Base-by-base conservation (phyloP, 2,329 filamentous ascomycete species). In the Trichoderma atrobrunneum region DNA sequence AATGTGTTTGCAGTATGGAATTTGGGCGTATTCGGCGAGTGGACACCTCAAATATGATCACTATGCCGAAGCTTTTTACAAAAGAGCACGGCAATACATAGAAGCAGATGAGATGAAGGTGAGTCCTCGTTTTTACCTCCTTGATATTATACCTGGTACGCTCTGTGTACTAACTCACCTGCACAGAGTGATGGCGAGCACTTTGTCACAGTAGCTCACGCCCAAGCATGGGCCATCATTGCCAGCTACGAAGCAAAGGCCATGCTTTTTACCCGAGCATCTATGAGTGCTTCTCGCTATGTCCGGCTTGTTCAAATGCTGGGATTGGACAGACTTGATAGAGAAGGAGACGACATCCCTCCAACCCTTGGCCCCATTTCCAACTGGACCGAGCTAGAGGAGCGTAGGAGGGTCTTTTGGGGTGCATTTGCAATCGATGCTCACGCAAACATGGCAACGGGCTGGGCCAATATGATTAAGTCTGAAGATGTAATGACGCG, bases 391-490 rank as follows among this genome's bases (percentile, higher is more conserved):
- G 95, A 98, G 73, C 74, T 85, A 24, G 86, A 87, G 72, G 95
- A 98, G 80, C 87, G 95, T 66, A 87, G 95, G 72, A 87, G 95
- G 75, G 91, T 92, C 0, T 97, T 97, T 76, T 98, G 95, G 95
- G 89, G 91, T 75, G 87, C 90, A 0, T 98, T 95, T 77, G 92
- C 91, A 75, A 87, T 93, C 56, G 95, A 98, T 79, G 88, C 93
- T 30, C 97, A 97, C 81, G 91, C 93, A 3, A 94, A 92, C 77
- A 93, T 97, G 66, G 94, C 93, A 14, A 97, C 94, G 5, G 95
- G 95, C 3, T 98, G 95, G 95, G 93, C 95, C 0, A 91, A 93
- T 84, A 84, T 90, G 30, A 90, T 97, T 56, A 91, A 97, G 74
- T 87, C 93, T 72, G 85, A 85, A 78, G 93, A 97, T 74, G 88